phyloP scores from a whole-genome alignment of 2,329 filamentous ascomycete genomes.

The Botrytis hyacinthi region DNA sequence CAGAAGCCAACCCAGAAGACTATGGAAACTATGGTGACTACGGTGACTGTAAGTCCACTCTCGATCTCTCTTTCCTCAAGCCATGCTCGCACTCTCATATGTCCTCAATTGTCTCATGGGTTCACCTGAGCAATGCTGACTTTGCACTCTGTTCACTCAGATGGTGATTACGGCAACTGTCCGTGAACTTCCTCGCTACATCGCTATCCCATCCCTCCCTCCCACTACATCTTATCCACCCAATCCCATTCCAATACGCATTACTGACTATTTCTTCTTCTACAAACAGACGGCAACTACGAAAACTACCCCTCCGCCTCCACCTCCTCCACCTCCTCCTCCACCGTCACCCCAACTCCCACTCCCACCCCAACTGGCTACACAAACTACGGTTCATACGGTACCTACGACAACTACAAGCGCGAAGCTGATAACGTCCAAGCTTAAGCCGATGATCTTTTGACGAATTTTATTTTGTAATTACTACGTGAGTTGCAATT shows the following conservation, averaged over 20 bases:
- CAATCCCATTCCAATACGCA: background rate
- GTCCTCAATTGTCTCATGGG: background rate
- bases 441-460: background rate
- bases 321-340: background rate
- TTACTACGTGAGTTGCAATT: conserved; percentile 15
- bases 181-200: background rate
- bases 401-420: conserved; percentile 15
- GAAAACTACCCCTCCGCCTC: background rate
- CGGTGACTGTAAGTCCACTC: conserved; percentile 1
- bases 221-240: background rate
- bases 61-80: background rate
- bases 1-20: conserved; percentile 12
- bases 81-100: conserved; percentile 2
- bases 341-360: background rate
- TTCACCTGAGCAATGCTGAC: conserved; percentile 8
- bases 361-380: conserved; percentile 13
- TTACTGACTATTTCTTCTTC: background rate
- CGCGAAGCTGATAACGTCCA: background rate
- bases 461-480: conserved; percentile 11
- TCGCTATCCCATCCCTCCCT: background rate
- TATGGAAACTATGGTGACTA: conserved; percentile 6
- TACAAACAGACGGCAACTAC: conserved; percentile 4
- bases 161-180: conserved; percentile 15
- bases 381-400: conserved; percentile 21
- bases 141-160: background rate